Base-by-base conservation (phyloP, 176 grass and related monocot species). In the Urochloa ruziziensis region DNA sequence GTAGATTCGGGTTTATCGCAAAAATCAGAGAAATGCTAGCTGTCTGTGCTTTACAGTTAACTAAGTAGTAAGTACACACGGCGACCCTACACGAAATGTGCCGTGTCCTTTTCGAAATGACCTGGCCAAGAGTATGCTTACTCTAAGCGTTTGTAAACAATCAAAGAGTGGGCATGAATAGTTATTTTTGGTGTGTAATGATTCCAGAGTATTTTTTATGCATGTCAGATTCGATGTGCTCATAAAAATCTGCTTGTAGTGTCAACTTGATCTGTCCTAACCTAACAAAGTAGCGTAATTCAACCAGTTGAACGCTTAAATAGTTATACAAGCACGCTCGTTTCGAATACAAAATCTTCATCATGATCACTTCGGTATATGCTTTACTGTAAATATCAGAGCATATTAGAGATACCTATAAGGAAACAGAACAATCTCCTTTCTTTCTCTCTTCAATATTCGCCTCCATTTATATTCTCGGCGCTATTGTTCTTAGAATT, bases 1-100 rank as follows among this genome's bases (percentile, higher is more conserved):
- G 67, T 10, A 67, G 23, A 65, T 84, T 89, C 48, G 75, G 1
- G 49, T 89, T 80, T 74, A 84, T 84, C 37, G 0, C 67, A 39
- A 59, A 47, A n/a, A 23, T 18, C 10, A 2, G 37, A 46, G 6
- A 79, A 79, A 34, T 83, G 39, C 39, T 40, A 5, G 56, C 15
- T 35, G 33, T 17, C 1, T 82, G 15, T 36, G 43, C 44, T 64
- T 79, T 73, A 78, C 65, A 47, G 23, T 66, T 65, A 84, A 34
- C 63, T 18, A 63, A 27, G 53, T 76, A 34, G 52, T 18, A 63
- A 27, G 53, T 76, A 42, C 25, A 18, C 35, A 27, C 4, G 15
- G 75, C 9, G 44, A 25, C 67, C 84, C 77, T 53, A 56, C 46
- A 65, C 21, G 57, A 56, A 85, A 74, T 60, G 33, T 6, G 28